phyloP scores from a whole-genome alignment of 306 rosid genomes.

The Pyrus communis region DNA sequence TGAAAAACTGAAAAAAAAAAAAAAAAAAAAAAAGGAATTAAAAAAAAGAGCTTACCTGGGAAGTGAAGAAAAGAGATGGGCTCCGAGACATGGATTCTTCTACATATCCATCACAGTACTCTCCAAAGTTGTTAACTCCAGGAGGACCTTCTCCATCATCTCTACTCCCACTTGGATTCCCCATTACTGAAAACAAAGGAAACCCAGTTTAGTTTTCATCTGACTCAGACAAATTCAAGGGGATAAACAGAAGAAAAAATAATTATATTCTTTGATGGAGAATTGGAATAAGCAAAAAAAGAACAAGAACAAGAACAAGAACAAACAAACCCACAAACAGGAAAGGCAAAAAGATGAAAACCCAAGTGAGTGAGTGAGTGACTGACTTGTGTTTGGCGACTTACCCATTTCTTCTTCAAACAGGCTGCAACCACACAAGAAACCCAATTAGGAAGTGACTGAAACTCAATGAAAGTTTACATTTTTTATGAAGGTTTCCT shows the following conservation, averaged over 20 bases:
- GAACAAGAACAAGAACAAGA: constrained; percentile 10
- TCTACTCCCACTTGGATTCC: constrained; percentile 25
- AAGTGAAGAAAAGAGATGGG: constrained; percentile 1
- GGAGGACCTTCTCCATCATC: constrained; percentile 30
- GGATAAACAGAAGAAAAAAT: background rate
- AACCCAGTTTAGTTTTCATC: background rate
- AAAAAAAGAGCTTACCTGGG: constrained; percentile 19
- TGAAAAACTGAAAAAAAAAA: background rate
- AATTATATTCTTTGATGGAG: background rate
- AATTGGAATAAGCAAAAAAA: constrained; percentile 7
- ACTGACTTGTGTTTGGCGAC: constrained; percentile 11
- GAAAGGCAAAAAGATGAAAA: constrained; percentile 2
- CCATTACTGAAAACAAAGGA: constrained; percentile 26
- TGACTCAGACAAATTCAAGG: constrained; percentile 1
- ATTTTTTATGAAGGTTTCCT: constrained; percentile 22
- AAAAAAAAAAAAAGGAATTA: background rate
- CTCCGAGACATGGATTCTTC: constrained; percentile 24
- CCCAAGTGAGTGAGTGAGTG: background rate
- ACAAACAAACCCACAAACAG: constrained; percentile 22
- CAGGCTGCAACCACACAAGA: constrained; percentile 36
- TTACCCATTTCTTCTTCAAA: constrained; percentile 42
- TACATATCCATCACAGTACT: constrained; percentile 1
- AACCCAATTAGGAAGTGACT: constrained; percentile 38
- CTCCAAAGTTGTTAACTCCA: constrained; percentile 21
- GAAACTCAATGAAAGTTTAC: constrained; percentile 39